Percentiles rank a stretch among this genome's conserved stretches.
phyloP scores from a whole-genome alignment of 208 protist genomes.

The Wallacemonas sp. region DNA sequence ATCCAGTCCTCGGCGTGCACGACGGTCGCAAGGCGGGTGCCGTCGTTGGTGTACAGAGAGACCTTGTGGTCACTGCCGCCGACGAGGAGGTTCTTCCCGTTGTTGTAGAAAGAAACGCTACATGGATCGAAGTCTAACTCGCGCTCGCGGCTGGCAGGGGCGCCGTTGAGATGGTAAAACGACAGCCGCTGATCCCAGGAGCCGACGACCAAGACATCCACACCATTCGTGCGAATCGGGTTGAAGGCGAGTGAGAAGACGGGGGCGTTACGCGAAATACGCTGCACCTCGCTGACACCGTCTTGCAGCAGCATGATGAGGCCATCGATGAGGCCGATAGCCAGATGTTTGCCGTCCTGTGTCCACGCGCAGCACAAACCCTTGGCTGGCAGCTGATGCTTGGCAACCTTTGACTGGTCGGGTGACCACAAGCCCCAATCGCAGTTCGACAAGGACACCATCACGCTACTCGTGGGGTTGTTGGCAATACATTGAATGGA shows the following conservation, averaged over 20 bases:
- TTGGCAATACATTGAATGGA: conserved; percentile 93
- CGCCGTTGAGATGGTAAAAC: conserved; percentile 94
- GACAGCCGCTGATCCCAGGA: conserved; percentile 96
- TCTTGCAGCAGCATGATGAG: conserved; percentile 48
- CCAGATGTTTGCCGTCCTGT: conserved; percentile 91
- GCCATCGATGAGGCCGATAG: conserved; percentile 93
- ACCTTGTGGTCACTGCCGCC: conserved; percentile 93
- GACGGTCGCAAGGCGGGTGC: conserved; percentile 79
- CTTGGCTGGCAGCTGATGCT: conserved; percentile 85
- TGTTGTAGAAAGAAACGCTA: conserved; percentile 86
- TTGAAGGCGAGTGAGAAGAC: conserved; percentile 95
- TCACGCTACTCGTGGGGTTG: conserved; percentile 89
- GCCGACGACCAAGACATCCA: conserved; percentile 92
- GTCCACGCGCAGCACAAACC: conserved; percentile 94
- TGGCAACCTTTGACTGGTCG: conserved; percentile 89
- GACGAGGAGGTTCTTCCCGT: conserved; percentile 94
- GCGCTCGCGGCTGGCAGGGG: conserved; percentile 61
- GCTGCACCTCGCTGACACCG: conserved; percentile 48
- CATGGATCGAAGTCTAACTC: conserved; percentile 94
- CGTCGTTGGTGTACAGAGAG: conserved; percentile 88
- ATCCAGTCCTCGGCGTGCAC: conserved; percentile 83
- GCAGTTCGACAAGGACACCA: conserved; percentile 86
- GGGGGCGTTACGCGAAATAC: conserved; percentile 83
- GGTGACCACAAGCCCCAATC: conserved; percentile 97
- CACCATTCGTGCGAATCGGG: conserved; percentile 80